Evolutionary conservation across 2,329 filamentous ascomycete species (phyloP).

Genomic region (Sodiomyces alkalinus): DNA sequence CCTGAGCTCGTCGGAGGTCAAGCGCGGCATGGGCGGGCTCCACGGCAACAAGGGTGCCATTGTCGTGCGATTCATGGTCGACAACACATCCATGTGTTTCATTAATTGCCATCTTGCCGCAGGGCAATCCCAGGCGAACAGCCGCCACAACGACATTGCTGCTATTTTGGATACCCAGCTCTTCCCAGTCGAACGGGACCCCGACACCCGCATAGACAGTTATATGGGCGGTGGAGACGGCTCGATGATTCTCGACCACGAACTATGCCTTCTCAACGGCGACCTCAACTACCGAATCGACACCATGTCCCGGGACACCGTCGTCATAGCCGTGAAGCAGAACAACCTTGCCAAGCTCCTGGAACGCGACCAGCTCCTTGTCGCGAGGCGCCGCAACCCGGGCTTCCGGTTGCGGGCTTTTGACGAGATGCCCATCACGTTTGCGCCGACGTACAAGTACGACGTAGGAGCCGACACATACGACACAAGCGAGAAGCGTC

Average conservation of each 20-base stretch:
- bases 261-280: slow-evolving; percentile 92
- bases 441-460: slow-evolving; percentile 96
- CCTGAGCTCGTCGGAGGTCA: slow-evolving; percentile 69
- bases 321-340: slow-evolving; percentile 69
- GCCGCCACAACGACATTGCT: slow-evolving; percentile 84
- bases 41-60: slow-evolving; percentile 96
- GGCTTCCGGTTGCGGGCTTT: slow-evolving; percentile 81
- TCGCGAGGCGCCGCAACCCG: slow-evolving; percentile 78
- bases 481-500: slow-evolving; percentile 86
- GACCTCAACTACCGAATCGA: slow-evolving; percentile 98
- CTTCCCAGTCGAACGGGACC: slow-evolving; percentile 58
- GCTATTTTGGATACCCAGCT: slow-evolving; percentile 70
- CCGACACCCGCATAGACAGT: slow-evolving; percentile 53
- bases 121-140: slow-evolving; percentile 76
- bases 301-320: slow-evolving; percentile 85
- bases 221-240: slow-evolving; percentile 91
- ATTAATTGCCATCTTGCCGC: slow-evolving; percentile 96
- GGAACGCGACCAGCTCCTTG: slow-evolving; percentile 83
- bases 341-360: slow-evolving; percentile 75
- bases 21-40: slow-evolving; percentile 87
- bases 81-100: slow-evolving; percentile 90
- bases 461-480: slow-evolving; percentile 91
- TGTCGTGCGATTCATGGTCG: slow-evolving; percentile 78
- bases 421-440: slow-evolving; percentile 78
- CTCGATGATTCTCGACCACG: slow-evolving; percentile 87